phyloP scores from a whole-genome alignment of 2,329 filamentous ascomycete genomes.

The Escovopsis sp. region DNA sequence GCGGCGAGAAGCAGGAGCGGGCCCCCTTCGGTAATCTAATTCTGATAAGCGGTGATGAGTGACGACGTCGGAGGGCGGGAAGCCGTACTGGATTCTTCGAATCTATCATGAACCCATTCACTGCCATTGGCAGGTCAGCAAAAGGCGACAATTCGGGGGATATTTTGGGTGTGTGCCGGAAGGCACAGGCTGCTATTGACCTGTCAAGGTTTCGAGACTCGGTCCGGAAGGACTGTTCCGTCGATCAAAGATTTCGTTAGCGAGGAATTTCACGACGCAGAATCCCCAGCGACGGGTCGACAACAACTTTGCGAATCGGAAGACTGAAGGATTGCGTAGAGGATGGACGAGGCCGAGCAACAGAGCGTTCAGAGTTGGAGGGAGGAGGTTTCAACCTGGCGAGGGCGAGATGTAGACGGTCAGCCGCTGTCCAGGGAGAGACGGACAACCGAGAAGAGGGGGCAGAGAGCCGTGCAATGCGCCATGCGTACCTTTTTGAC shows the following conservation, averaged over 20 bases:
- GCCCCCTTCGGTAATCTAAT: constrained; percentile 24
- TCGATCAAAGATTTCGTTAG: constrained; percentile 21
- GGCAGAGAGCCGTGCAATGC: neutral
- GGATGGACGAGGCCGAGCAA: constrained; percentile 16
- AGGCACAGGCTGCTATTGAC: constrained; percentile 28
- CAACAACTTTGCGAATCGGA: constrained; percentile 17
- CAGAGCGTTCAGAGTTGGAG: constrained; percentile 7
- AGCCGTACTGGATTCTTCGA: constrained; percentile 53
- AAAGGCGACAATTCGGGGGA: neutral
- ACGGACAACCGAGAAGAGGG: neutral
- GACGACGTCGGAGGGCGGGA: neutral
- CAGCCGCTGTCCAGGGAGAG: neutral
- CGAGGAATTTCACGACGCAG: constrained; percentile 20
- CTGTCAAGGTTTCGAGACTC: constrained; percentile 55
- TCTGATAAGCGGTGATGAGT: constrained; percentile 10
- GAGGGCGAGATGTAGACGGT: constrained; percentile 7
- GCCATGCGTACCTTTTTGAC: constrained; percentile 62
- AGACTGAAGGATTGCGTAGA: constrained; percentile 14
- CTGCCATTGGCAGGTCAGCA: constrained; percentile 25
- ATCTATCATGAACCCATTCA: constrained; percentile 92
- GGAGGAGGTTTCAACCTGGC: constrained; percentile 18
- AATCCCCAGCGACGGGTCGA: constrained; percentile 14
- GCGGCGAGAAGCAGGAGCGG: constrained; percentile 27
- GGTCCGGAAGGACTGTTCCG: constrained; percentile 42
- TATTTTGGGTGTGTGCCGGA: too few species aligned